Conservation (phyloP, 2,329 filamentous ascomycete genomes). For the Coniella lustricola region DNA sequence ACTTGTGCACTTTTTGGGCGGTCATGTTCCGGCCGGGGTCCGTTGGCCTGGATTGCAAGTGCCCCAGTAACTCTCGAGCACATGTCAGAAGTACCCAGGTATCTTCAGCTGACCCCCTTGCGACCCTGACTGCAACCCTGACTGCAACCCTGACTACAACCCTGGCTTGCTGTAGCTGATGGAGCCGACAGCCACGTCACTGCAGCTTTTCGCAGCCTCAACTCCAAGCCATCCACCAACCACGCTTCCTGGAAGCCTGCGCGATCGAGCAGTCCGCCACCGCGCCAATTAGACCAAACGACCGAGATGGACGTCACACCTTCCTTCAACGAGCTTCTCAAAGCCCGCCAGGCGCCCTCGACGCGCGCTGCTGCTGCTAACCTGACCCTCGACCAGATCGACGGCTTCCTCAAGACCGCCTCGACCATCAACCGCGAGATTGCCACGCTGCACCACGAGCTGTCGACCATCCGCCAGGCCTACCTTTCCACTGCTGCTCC, state of each 20-base stretch:
- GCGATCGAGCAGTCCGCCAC: not conserved
- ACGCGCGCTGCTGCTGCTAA: conserved; percentile 27
- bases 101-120: too few relatives aligned
- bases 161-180: not conserved
- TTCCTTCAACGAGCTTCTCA: conserved; percentile 61
- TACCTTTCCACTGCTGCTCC: conserved; percentile 80
- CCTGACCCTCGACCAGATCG: conserved; percentile 50
- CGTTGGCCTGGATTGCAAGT: too few relatives aligned
- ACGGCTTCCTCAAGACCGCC: conserved; percentile 89
- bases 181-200: not conserved
- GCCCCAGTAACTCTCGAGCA: not conserved
- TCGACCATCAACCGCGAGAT: conserved; percentile 90
- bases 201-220: not conserved
- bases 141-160: too few relatives aligned
- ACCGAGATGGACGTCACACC: conserved; percentile 56
- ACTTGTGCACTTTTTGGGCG: too few relatives aligned
- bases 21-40: not conserved
- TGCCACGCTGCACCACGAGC: conserved; percentile 67
- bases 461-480: conserved; percentile 75
- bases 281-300: not conserved
- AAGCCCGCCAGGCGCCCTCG: conserved; percentile 47
- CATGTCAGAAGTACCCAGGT: too few relatives aligned
- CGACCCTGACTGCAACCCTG: too few relatives aligned
- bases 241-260: not conserved
- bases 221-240: too few relatives aligned